phyloP scores from a whole-genome alignment of 257 asterid genomes.

The Fraxinus americana region DNA sequence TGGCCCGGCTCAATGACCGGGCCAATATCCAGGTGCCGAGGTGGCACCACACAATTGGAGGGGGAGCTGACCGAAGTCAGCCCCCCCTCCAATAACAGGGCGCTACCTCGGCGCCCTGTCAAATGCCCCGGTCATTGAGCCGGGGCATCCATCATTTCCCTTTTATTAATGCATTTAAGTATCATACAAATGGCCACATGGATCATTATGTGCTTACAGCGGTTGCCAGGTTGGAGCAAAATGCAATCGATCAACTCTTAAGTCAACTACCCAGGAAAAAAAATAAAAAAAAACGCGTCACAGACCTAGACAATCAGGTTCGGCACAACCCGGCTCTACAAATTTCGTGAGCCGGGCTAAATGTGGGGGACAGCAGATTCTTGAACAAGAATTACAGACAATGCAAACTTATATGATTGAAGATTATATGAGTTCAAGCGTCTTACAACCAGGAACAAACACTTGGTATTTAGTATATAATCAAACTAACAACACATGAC shows the following conservation, averaged over 20 bases:
- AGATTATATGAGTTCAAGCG: conserved; percentile 29
- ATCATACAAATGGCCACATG: background rate
- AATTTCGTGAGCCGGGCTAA: background rate
- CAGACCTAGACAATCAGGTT: background rate
- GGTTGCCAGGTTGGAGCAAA: background rate
- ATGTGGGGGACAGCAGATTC: background rate
- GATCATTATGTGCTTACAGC: background rate
- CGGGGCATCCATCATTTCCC: too few relatives aligned
- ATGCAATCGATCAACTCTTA: background rate
- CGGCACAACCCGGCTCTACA: background rate
- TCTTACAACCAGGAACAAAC: conserved; percentile 17
- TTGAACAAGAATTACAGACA: background rate
- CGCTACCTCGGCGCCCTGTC: too few relatives aligned
- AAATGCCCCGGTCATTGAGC: too few relatives aligned
- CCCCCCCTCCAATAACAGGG: too few relatives aligned
- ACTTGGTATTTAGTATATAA: conserved; percentile 20
- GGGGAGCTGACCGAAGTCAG: too few relatives aligned
- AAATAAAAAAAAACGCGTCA: background rate
- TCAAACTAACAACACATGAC: conserved; percentile 27
- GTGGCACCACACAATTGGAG: too few relatives aligned
- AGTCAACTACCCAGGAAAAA: too few relatives aligned
- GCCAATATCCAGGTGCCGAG: too few relatives aligned
- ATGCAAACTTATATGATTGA: background rate
- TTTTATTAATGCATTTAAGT: background rate
- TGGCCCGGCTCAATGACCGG: too few relatives aligned